Evolutionary conservation across 208 protist species (phyloP).

Genomic region (Wallacemonas sp.): DNA sequence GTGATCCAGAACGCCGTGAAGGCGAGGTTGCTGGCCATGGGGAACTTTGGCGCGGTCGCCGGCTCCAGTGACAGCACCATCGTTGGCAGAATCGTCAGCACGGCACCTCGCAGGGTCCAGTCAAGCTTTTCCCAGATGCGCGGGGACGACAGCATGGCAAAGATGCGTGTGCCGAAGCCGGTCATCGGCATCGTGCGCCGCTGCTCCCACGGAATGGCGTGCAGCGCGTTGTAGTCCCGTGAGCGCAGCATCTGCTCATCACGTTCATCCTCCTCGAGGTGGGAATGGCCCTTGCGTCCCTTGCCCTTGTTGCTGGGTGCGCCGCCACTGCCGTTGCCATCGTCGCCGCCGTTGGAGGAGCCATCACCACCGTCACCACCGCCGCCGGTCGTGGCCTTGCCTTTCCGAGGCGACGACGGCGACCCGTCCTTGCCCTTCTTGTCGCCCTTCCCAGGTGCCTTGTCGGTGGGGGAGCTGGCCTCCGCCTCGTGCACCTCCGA

Average conservation of each 20-base stretch:
- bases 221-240: slow-evolving; percentile 70
- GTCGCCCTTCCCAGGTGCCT: neutral
- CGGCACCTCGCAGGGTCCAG: slow-evolving; percentile 78
- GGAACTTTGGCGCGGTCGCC: slow-evolving; percentile 47
- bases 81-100: slow-evolving; percentile 85
- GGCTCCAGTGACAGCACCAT: slow-evolving; percentile 89
- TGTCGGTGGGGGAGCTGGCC: neutral
- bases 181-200: slow-evolving; percentile 70
- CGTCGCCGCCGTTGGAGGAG: slow-evolving; percentile 20
- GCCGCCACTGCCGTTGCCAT: slow-evolving; percentile 13
- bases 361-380: slow-evolving; percentile 37
- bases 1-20: slow-evolving; percentile 92
- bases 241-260: slow-evolving; percentile 69
- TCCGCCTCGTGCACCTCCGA: slow-evolving; percentile 7
- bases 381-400: slow-evolving; percentile 5
- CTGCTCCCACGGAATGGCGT: slow-evolving; percentile 91
- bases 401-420: too few species aligned
- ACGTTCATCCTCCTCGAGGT: slow-evolving; percentile 63
- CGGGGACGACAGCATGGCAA: slow-evolving; percentile 73
- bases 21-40: slow-evolving; percentile 67
- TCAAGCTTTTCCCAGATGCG: slow-evolving; percentile 92
- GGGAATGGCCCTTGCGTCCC: slow-evolving; percentile 24
- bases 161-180: slow-evolving; percentile 83
- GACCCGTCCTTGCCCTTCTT: neutral
- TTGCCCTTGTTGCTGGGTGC: slow-evolving; percentile 23